These are phyloP conservation scores for Termitomyces titanicus DNA, from an alignment of 768 basidiomycete genomes.

Conservation along the genomic window DNA sequence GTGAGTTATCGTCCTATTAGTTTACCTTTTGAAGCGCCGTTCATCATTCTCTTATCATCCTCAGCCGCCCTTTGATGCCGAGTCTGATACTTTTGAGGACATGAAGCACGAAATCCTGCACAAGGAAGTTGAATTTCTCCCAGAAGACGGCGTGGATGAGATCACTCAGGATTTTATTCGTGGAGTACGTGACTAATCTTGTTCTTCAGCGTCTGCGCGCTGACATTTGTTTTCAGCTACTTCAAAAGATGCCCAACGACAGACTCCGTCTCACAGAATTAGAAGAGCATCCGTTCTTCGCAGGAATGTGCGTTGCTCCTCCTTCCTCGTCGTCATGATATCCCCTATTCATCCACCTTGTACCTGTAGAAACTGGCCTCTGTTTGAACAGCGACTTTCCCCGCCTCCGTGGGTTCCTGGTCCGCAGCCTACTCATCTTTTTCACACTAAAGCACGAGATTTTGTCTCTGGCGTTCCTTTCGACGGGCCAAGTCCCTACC, in stretches of 20 bases:
- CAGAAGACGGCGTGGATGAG: slow-evolving; percentile 22
- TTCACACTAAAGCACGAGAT: too few species aligned
- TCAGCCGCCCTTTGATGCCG: slow-evolving; percentile 22
- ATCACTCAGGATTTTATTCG: slow-evolving; percentile 23
- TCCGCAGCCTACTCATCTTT: too few species aligned
- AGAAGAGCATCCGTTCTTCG: slow-evolving; percentile 28
- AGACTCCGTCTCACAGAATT: slow-evolving; percentile 15
- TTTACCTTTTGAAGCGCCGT: neutral
- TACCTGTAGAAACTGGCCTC: too few species aligned
- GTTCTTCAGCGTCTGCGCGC: neutral
- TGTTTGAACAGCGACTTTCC: too few species aligned
- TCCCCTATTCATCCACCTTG: too few species aligned
- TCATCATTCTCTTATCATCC: neutral
- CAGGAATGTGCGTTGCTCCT: slow-evolving; percentile 21
- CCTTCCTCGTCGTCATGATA: too few species aligned
- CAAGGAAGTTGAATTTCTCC: slow-evolving; percentile 18
- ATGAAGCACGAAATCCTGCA: slow-evolving; percentile 18
- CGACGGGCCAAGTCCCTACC: neutral
- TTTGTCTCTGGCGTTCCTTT: too few species aligned
- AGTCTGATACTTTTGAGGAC: neutral
- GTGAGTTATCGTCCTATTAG: slow-evolving; percentile 18
- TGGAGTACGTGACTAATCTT: slow-evolving; percentile 8
- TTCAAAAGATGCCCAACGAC: neutral
- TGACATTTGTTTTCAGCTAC: neutral
- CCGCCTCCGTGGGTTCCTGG: too few species aligned